Percentiles rank a stretch among this genome's conserved stretches.
Evolutionary conservation across 192 early-diverging fungal genomes (phyloP).

Genomic region (Backusella sp.): DNA sequence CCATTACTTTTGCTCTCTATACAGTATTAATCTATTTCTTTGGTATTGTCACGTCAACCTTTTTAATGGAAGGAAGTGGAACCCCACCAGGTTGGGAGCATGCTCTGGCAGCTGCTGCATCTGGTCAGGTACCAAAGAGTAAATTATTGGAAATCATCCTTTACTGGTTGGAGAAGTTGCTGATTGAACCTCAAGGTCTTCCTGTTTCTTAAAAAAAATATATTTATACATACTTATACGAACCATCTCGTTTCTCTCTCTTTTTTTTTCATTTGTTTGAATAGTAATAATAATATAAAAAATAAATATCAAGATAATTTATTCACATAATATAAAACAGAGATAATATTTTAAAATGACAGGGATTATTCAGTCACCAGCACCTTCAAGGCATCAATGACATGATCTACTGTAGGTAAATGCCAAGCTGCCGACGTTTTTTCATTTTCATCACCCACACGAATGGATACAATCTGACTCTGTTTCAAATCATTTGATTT

Average conservation of each 20-base stretch:
- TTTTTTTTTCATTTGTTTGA: background rate
- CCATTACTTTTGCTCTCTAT: slow-evolving; percentile 46
- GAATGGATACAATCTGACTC: slow-evolving; percentile 58
- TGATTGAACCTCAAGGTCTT: slow-evolving; percentile 32
- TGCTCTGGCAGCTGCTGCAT: slow-evolving; percentile 28
- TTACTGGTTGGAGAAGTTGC: slow-evolving; percentile 37
- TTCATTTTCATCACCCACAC: slow-evolving; percentile 82
- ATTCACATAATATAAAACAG: background rate
- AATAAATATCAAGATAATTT: background rate
- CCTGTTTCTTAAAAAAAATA: slow-evolving; percentile 14
- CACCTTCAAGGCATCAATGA: background rate
- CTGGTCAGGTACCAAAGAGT: slow-evolving; percentile 19
- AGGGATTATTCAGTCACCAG: background rate
- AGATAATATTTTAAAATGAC: background rate
- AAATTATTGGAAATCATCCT: slow-evolving; percentile 36
- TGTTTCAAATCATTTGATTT: slow-evolving; percentile 11
- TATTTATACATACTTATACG: background rate
- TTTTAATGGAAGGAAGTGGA: slow-evolving; percentile 39
- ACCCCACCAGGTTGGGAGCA: slow-evolving; percentile 29
- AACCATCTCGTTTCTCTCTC: background rate
- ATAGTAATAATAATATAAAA: background rate
- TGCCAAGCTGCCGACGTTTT: slow-evolving; percentile 89
- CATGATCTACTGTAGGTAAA: slow-evolving; percentile 41
- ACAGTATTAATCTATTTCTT: slow-evolving; percentile 47
- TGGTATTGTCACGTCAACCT: slow-evolving; percentile 47